Conservation (phyloP, 108 stramenopile genomes). For the Asterionellopsis glacialis region DNA sequence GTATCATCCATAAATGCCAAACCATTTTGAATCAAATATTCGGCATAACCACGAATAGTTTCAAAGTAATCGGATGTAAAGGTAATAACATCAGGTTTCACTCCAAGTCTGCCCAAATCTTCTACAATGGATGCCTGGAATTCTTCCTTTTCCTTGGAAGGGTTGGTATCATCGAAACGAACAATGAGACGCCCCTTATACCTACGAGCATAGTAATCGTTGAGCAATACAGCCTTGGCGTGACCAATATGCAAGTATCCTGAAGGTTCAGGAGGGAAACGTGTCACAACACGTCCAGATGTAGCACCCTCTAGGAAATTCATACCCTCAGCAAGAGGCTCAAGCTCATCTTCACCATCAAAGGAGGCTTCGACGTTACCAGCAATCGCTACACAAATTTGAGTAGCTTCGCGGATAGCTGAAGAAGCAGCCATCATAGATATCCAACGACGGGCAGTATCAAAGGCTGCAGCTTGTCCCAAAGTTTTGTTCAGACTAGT, state of each 20-base stretch:
- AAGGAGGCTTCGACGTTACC: conserved; percentile 53
- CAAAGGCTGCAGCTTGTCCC: conserved; percentile 16
- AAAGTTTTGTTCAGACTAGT: conserved; percentile 26
- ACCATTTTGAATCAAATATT: conserved; percentile 84
- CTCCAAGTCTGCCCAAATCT: conserved; percentile 76
- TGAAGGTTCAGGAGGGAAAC: conserved; percentile 99
- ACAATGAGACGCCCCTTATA: conserved; percentile 92
- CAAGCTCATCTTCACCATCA: conserved; percentile 33
- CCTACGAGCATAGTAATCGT: conserved; percentile 95
- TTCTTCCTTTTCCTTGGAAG: conserved; percentile 98
- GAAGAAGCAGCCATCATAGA: conserved; percentile 63
- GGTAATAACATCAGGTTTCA: conserved; percentile 84
- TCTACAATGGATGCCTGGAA: conserved; percentile 88
- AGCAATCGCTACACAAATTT: conserved; percentile 61
- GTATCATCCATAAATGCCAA: conserved; percentile 99
- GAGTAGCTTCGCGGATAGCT: conserved; percentile 69
- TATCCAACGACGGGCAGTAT: conserved; percentile 63
- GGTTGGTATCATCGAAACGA: conserved; percentile 99
- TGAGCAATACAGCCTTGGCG: conserved; percentile 96
- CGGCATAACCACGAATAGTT: conserved; percentile 80
- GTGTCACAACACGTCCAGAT: conserved; percentile 85
- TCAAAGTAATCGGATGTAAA: conserved; percentile 96
- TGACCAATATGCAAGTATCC: conserved; percentile 99
- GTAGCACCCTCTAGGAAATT: conserved; percentile 82
- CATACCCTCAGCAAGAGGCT: conserved; percentile 70